Percentiles rank a stretch among this genome's conserved stretches.
phyloP scores from a whole-genome alignment of 768 basidiomycete genomes.

The Agrocybe praecox region DNA sequence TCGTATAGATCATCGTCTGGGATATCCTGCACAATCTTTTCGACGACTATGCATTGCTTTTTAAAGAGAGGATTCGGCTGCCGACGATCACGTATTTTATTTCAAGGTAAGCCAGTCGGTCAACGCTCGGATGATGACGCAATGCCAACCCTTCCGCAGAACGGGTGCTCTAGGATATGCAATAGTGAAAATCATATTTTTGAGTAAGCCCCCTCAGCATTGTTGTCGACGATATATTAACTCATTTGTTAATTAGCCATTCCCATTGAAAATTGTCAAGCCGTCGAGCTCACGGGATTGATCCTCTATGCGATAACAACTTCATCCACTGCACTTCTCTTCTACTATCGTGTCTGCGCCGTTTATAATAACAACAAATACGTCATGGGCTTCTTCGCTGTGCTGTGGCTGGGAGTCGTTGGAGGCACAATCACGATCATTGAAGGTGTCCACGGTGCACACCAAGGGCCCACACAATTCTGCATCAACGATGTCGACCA shows the following conservation, averaged over 20 bases:
- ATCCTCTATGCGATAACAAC: slow-evolving; percentile 9
- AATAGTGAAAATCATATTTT: slow-evolving; percentile 1
- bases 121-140: neutral
- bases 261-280: slow-evolving; percentile 7
- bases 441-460: slow-evolving; percentile 6
- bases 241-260: neutral
- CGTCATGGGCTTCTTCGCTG: slow-evolving; percentile 11
- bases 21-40: slow-evolving; percentile 13
- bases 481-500: slow-evolving; percentile 7
- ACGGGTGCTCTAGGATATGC: slow-evolving; percentile 2
- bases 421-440: slow-evolving; percentile 8
- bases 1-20: slow-evolving; percentile 14
- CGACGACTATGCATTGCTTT: slow-evolving; percentile 11
- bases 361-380: slow-evolving; percentile 14
- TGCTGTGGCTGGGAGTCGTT: slow-evolving; percentile 13
- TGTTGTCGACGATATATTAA: neutral
- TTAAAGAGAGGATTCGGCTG: slow-evolving; percentile 2
- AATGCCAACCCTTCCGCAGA: neutral
- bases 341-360: slow-evolving; percentile 18
- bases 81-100: slow-evolving; percentile 14
- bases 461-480: slow-evolving; percentile 8
- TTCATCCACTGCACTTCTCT: slow-evolving; percentile 13
- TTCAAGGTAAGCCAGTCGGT: slow-evolving; percentile 9
- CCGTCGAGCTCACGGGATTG: neutral
- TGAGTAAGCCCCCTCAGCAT: neutral